Conservation (phyloP, 2,329 filamentous ascomycete genomes). For the Aspergillus sp. region DNA sequence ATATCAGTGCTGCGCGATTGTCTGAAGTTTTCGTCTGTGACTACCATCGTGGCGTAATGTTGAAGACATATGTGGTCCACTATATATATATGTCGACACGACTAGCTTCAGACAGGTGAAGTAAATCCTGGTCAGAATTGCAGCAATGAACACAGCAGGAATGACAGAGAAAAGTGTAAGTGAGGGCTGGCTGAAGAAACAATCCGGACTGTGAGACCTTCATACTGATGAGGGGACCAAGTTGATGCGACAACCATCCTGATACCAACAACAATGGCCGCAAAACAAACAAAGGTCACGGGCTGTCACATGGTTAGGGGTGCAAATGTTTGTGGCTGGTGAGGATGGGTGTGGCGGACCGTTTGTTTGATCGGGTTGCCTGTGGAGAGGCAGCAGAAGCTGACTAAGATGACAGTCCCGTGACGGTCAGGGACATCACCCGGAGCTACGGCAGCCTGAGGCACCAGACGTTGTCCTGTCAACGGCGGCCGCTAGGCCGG, state of each 20-base stretch:
- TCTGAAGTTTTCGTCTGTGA: no score
- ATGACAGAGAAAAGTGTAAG: neutral
- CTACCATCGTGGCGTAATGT: no score
- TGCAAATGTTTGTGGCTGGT: neutral
- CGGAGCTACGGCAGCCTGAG: slow-evolving; percentile 22
- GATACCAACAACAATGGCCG: neutral
- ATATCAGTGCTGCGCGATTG: no score
- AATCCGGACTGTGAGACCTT: neutral
- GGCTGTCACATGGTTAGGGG: neutral
- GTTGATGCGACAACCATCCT: slow-evolving; percentile 6
- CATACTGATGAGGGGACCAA: neutral
- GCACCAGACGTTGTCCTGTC: slow-evolving; percentile 41
- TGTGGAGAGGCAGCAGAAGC: slow-evolving; percentile 9
- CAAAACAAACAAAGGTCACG: slow-evolving; percentile 5
- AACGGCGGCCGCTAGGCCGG: slow-evolving; percentile 38
- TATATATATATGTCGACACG: no score
- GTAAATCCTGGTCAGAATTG: no score
- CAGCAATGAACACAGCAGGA: neutral
- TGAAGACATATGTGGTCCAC: no score
- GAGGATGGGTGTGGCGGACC: neutral
- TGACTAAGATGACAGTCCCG: neutral
- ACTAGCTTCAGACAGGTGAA: no score
- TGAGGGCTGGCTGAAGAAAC: neutral
- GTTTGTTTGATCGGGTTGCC: slow-evolving; percentile 18
- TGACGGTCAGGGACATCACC: neutral